These are phyloP conservation scores for Hapsidospora chrysogenum DNA, from an alignment of 495 filamentous ascomycete species.

Conservation along the genomic window DNA sequence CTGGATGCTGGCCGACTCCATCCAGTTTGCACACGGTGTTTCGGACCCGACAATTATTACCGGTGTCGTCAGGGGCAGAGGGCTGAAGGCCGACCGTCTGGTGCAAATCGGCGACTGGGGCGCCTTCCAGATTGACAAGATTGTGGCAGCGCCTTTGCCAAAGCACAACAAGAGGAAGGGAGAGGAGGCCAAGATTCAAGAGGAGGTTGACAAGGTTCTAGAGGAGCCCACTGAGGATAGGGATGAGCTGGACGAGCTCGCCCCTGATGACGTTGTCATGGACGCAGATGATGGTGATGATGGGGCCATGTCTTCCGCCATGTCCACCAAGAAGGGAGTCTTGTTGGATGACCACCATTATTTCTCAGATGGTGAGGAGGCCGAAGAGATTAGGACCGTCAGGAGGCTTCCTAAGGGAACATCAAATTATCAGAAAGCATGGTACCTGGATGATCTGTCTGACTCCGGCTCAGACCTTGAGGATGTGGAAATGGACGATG, in stretches of 20 bases:
- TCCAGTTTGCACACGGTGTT: conserved; percentile 46
- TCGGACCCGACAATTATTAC: conserved; percentile 51
- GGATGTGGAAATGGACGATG: conserved; percentile 56
- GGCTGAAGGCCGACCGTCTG: conserved; percentile 74
- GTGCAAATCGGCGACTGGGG: conserved; percentile 91
- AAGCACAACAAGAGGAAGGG: conserved; percentile 35
- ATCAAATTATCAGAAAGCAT: conserved; percentile 83
- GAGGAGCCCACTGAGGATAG: conserved; percentile 56
- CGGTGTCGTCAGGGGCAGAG: conserved; percentile 72
- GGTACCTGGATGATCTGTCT: conserved; percentile 70
- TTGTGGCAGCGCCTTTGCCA: conserved; percentile 50
- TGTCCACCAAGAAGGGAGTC: conserved; percentile 49
- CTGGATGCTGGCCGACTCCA: conserved; percentile 82
- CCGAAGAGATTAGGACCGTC: conserved; percentile 25
- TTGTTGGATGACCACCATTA: conserved; percentile 95
- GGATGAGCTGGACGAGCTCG: conserved; percentile 68
- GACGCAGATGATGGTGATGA: conserved; percentile 53
- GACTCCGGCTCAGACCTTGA: conserved; percentile 76
- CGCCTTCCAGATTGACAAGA: conserved; percentile 83
- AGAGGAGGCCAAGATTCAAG: conserved; percentile 49
- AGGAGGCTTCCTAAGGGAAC: conserved; percentile 80
- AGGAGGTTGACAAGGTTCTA: conserved; percentile 33
- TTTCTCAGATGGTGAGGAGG: conserved; percentile 77
- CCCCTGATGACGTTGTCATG: conserved; percentile 61
- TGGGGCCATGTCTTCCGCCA: conserved; percentile 30